These are phyloP conservation scores for Amaranthus cruentus DNA, from an alignment of 148 eudicot species.

Conservation along the genomic window DNA sequence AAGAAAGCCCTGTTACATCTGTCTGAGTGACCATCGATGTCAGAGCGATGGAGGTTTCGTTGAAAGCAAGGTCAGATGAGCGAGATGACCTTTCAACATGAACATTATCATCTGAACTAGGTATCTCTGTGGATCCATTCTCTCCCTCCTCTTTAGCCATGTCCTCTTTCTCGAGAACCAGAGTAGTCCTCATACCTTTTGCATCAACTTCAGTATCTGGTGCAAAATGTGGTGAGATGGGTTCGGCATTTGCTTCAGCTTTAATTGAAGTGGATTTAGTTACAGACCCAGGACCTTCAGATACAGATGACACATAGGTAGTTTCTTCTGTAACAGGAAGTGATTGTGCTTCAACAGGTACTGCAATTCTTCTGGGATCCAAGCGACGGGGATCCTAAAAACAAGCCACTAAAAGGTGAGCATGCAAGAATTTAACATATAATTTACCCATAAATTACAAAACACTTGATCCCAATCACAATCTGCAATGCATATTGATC, in stretches of 20 bases:
- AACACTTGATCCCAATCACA: too few species aligned
- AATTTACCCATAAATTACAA: not conserved
- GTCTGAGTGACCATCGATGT: slow-evolving; percentile 27
- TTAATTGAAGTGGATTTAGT: slow-evolving; percentile 26
- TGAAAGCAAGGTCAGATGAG: slow-evolving; percentile 34
- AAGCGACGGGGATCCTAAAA: slow-evolving; percentile 91
- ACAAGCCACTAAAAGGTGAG: slow-evolving; percentile 9
- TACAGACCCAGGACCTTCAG: slow-evolving; percentile 32
- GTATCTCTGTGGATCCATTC: slow-evolving; percentile 34
- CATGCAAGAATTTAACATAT: not conserved
- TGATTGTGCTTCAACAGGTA: slow-evolving; percentile 45
- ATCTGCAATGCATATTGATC: not conserved
- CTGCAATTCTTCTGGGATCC: slow-evolving; percentile 64
- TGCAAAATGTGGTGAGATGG: slow-evolving; percentile 21
- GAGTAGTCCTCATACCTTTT: slow-evolving; percentile 17
- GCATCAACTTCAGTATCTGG: slow-evolving; percentile 35
- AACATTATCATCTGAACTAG: slow-evolving; percentile 31
- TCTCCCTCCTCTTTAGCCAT: slow-evolving; percentile 38
- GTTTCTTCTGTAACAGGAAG: slow-evolving; percentile 43
- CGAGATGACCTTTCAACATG: slow-evolving; percentile 26
- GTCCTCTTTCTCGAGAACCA: slow-evolving; percentile 27
- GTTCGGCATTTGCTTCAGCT: slow-evolving; percentile 34
- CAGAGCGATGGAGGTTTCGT: slow-evolving; percentile 33
- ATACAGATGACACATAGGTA: slow-evolving; percentile 29
- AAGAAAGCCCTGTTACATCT: slow-evolving; percentile 38